A percentile compares a stretch with the other conserved stretches of the same genome.
Evolutionary conservation across 352 stramenopile genomes (phyloP).

Genomic region (Globisporangium nagaii): DNA sequence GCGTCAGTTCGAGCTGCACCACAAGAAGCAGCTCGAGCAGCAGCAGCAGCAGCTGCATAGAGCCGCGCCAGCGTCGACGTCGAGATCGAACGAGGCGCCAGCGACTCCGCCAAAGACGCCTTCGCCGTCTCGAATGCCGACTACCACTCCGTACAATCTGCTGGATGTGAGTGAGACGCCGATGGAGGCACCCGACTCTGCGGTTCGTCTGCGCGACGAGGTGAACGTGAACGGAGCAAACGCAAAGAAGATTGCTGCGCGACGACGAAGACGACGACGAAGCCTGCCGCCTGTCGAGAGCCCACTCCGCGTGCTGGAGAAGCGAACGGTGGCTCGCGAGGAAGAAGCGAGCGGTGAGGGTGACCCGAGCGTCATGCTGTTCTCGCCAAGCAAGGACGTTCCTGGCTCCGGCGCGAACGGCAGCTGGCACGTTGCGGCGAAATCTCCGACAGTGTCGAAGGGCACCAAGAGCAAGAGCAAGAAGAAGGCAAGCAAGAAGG

Average conservation of each 20-base stretch:
- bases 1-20: slow-evolving; percentile 67
- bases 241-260: slow-evolving; percentile 16
- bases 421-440: slow-evolving; percentile 53
- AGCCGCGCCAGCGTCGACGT: neutral
- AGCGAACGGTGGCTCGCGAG: slow-evolving; percentile 21
- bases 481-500: slow-evolving; percentile 11
- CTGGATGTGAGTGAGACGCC: slow-evolving; percentile 34
- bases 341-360: slow-evolving; percentile 20
- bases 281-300: slow-evolving; percentile 46
- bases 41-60: slow-evolving; percentile 30
- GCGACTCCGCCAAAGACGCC: slow-evolving; percentile 21
- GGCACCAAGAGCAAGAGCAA: slow-evolving; percentile 1
- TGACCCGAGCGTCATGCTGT: slow-evolving; percentile 21
- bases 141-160: slow-evolving; percentile 18
- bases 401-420: slow-evolving; percentile 10
- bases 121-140: slow-evolving; percentile 13
- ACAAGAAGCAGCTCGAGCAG: slow-evolving; percentile 34
- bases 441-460: slow-evolving; percentile 41
- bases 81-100: neutral
- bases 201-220: slow-evolving; percentile 23
- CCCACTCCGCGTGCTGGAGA: slow-evolving; percentile 24
- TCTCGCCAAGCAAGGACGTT: slow-evolving; percentile 43
- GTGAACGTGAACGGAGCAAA: slow-evolving; percentile 13
- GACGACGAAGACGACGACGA: slow-evolving; percentile 24
- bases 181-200: slow-evolving; percentile 13